These are phyloP conservation scores for Helminthosporium solani DNA, from an alignment of 2,329 filamentous ascomycete genomes.

Conservation along the genomic window DNA sequence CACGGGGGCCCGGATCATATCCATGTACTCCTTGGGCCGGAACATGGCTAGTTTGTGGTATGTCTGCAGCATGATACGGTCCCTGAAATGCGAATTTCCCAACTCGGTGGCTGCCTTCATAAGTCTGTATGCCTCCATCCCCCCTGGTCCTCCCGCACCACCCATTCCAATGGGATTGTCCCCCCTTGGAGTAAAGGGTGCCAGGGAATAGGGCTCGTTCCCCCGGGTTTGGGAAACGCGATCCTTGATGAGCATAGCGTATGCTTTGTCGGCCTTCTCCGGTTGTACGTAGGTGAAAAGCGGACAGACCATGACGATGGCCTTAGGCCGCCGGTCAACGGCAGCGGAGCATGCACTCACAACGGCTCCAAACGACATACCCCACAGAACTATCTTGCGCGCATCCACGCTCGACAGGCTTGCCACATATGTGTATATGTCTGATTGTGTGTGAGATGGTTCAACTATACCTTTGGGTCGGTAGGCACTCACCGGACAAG, in stretches of 20 bases:
- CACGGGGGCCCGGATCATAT: neutral
- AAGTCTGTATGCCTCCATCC: neutral
- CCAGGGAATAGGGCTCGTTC: neutral
- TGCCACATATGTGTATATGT: slow-evolving; percentile 25
- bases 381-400: slow-evolving; percentile 40
- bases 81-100: neutral
- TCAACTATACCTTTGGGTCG: neutral
- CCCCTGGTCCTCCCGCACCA: neutral
- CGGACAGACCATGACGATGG: slow-evolving; percentile 19
- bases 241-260: neutral
- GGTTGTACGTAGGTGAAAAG: neutral
- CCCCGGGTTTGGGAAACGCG: neutral
- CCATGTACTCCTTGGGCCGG: slow-evolving; percentile 1
- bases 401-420: slow-evolving; percentile 21
- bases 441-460: slow-evolving; percentile 9
- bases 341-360: slow-evolving; percentile 31
- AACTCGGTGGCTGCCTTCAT: neutral
- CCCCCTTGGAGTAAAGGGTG: neutral
- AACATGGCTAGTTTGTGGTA: slow-evolving; percentile 3
- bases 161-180: slow-evolving; percentile 1
- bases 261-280: neutral
- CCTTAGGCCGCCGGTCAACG: slow-evolving; percentile 32
- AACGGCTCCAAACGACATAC: slow-evolving; percentile 34
- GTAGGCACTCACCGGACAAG: slow-evolving; percentile 10
- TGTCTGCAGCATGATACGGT: slow-evolving; percentile 1